Evolutionary conservation across 2,329 filamentous ascomycete genomes (phyloP).

Genomic region (Calonectria naviculata): DNA sequence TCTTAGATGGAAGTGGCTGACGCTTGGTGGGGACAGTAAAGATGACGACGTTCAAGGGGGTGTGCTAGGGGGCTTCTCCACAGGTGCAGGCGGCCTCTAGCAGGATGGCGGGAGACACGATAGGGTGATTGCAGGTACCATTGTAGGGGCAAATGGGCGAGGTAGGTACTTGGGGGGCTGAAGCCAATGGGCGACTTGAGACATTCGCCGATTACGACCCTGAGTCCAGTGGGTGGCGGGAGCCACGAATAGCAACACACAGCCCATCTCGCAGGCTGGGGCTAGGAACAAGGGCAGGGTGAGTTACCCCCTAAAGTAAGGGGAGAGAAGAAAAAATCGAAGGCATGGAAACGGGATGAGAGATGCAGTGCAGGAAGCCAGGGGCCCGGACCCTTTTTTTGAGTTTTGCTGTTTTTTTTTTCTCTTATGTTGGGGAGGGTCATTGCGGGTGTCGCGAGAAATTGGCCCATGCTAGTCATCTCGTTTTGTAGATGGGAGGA

Average conservation of each 20-base stretch:
- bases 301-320: slow-evolving; percentile 2
- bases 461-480: not conserved
- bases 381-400: slow-evolving; percentile 7
- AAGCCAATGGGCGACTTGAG: not conserved
- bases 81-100: not conserved
- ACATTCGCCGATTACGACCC: slow-evolving; percentile 20
- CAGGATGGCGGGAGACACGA: slow-evolving; percentile 17
- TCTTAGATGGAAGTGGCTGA: slow-evolving; percentile 55
- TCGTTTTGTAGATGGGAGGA: not conserved
- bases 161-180: slow-evolving; percentile 13
- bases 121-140: slow-evolving; percentile 12
- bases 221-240: slow-evolving; percentile 15
- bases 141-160: not conserved
- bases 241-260: slow-evolving; percentile 26
- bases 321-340: slow-evolving; percentile 2
- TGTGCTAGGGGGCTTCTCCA: slow-evolving; percentile 23
- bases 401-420: not conserved
- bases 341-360: not conserved
- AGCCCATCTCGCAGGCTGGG: slow-evolving; percentile 14
- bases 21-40: slow-evolving; percentile 46
- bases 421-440: not conserved
- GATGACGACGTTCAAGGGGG: slow-evolving; percentile 38
- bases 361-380: slow-evolving; percentile 5
- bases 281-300: not conserved
- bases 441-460: not conserved